Base-by-base conservation (phyloP, 2,329 filamentous ascomycete genomes). In the Claviceps sp. region DNA sequence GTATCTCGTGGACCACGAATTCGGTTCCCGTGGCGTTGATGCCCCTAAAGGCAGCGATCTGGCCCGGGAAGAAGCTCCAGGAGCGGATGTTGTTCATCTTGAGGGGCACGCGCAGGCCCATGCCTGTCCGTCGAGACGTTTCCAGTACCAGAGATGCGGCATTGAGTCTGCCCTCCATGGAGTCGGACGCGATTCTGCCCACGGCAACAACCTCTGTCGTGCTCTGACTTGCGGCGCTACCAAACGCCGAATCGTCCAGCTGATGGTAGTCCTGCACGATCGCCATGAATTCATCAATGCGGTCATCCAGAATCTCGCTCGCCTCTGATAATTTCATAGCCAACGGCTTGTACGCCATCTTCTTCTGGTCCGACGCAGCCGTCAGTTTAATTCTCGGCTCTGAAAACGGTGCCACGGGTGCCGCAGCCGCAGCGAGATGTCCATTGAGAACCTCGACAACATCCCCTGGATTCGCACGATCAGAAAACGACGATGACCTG, bases 311-410 rank as follows among this genome's bases (percentile, higher is more conserved):
- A 45, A 95, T 87, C 66, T 95, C 90, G 4, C 91, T 95, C 0
- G 89, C 83, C 65, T 96, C 90, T 5, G 88, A 90, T 6, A 93
- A 75, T 62, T 95, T 95, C 89, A 97, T 95, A 2, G 88, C 85
- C 75, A 97, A 84, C 2, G 89, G 87, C 63, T 90, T 93, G 69
- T 97, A 98, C 1, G 75, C 81, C 59, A 96, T 84, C 65, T 95
- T 96, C 65, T 90, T 89, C 62, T 89, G 78, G 64, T 97, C 91
- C 1, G 89, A 91, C 54, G 87, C 87, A 2, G 89, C 87, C 5
- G 84, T 90, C 20, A 95, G 76, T 63, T 87, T 90, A 65, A 97
- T 82, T 49, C 93, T 85, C 16, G 88, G 64, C 65, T 93, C 87
- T 11, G 81, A 65, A 57, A 82, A 87, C 1, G 85, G 84, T 36